Conservation (phyloP, 1,139 yeast species). For the Debaryomycetaceae sp. region DNA sequence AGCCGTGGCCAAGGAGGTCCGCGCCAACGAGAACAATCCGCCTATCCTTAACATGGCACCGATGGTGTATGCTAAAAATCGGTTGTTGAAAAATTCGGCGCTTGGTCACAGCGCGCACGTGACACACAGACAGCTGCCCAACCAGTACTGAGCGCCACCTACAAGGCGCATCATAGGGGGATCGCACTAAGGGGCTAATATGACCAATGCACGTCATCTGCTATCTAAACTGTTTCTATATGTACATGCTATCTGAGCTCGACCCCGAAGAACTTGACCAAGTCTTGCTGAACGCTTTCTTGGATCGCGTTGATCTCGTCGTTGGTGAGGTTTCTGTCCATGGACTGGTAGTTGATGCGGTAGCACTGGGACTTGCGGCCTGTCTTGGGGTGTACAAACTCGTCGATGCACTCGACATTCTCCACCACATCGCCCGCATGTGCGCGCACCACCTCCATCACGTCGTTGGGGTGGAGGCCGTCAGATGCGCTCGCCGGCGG, state of each 20-base stretch:
- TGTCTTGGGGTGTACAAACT: slow-evolving; percentile 81
- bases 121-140: too few relatives aligned
- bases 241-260: slow-evolving; percentile 47
- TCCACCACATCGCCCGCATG: slow-evolving; percentile 88
- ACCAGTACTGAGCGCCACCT: too few relatives aligned
- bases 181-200: too few relatives aligned
- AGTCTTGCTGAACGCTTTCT: slow-evolving; percentile 51
- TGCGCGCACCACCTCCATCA: slow-evolving; percentile 87
- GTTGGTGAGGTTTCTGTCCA: slow-evolving; percentile 88
- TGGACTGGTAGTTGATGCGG: slow-evolving; percentile 87
- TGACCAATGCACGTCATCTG: not conserved
- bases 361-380: slow-evolving; percentile 76
- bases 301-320: slow-evolving; percentile 74
- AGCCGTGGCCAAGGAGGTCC: too few relatives aligned
- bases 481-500: slow-evolving; percentile 24
- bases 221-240: not conserved
- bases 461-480: slow-evolving; percentile 74
- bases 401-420: slow-evolving; percentile 75
- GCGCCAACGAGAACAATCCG: too few relatives aligned
- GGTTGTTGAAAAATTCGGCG: too few relatives aligned
- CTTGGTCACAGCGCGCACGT: too few relatives aligned
- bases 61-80: too few relatives aligned
- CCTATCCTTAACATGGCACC: too few relatives aligned
- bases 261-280: slow-evolving; percentile 51
- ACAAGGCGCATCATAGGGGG: too few relatives aligned